phyloP scores from a whole-genome alignment of 129 eudicot species.

The Daucus carota region DH1_v3.0 NC_030382.2:26784501-26785000 shows the following conservation, averaged over 20 bases:
- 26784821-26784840: slow-evolving; percentile 95
- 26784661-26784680: not conserved
- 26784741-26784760: not conserved
- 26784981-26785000: not conserved
- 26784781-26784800: slow-evolving; percentile 81
- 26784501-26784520: no score
- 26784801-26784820: slow-evolving; percentile 79
- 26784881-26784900: slow-evolving; percentile 93
- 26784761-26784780: not conserved
- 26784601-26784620: no score
- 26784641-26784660: not conserved
- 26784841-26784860: slow-evolving; percentile 92
- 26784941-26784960: not conserved
- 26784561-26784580: no score
- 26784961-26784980: not conserved
- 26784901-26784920: slow-evolving; percentile 93
- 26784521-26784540: no score
- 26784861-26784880: slow-evolving; percentile 95
- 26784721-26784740: not conserved
- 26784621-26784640: not conserved
- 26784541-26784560: no score
- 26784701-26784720: not conserved
- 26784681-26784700: not conserved
- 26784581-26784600: no score
- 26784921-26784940: not conserved